Evolutionary conservation across 805 yeast genomes (phyloP).

Genomic region (Starmerella riodocensis): DNA sequence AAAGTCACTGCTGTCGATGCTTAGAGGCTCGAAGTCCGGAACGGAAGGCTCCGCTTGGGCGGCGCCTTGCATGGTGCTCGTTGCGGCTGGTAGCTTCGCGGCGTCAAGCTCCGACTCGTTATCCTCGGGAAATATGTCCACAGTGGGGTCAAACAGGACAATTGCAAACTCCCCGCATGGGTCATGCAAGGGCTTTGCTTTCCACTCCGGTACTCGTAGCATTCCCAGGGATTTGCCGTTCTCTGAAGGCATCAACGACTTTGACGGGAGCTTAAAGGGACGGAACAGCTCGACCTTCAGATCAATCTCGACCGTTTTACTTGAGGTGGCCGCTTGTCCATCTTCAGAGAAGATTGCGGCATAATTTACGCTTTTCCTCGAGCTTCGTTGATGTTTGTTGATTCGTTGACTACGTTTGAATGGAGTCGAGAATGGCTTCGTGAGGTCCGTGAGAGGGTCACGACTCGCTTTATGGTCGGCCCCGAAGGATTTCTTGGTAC

Average conservation of each 20-base stretch:
- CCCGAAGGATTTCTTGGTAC: not conserved
- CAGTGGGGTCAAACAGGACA: conserved; percentile 88
- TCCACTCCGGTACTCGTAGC: conserved; percentile 46
- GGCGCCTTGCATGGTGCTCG: not conserved
- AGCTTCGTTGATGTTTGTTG: conserved; percentile 3
- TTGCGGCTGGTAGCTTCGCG: too few species aligned
- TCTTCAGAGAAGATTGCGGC: conserved; percentile 5
- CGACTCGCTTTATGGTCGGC: not conserved
- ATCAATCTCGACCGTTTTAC: not conserved
- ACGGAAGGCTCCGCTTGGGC: not conserved
- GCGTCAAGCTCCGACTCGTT: conserved; percentile 16
- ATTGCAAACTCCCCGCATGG: conserved; percentile 89
- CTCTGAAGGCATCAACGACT: conserved; percentile 14
- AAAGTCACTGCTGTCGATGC: not conserved
- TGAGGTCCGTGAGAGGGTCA: conserved; percentile 7
- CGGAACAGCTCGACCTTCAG: conserved; percentile 8
- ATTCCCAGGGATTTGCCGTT: conserved; percentile 76
- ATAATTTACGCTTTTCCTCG: conserved; percentile 11
- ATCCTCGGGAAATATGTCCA: conserved; percentile 38
- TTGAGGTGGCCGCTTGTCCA: not conserved
- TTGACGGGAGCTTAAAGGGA: conserved; percentile 15
- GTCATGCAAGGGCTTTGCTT: conserved; percentile 91
- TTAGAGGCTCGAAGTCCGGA: not conserved
- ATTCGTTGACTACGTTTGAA: conserved; percentile 9
- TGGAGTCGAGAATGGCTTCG: conserved; percentile 16